Conservation (phyloP, 768 basidiomycete species). For the Xanthoconium stramineum region DNA sequence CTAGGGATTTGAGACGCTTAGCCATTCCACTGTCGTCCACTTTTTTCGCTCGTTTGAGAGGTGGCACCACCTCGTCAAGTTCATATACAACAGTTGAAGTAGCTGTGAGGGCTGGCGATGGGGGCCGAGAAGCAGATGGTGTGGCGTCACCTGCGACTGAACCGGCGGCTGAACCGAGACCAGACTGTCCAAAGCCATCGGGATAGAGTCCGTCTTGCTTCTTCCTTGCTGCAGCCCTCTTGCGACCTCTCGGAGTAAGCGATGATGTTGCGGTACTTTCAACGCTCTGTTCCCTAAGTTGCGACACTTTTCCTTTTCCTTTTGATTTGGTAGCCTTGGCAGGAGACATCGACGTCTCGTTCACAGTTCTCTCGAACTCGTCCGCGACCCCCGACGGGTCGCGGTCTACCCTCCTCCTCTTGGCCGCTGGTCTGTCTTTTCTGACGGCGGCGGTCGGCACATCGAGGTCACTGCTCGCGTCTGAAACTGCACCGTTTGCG, state of each 20-base stretch:
- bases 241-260: constrained; percentile 50
- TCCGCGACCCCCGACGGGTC: constrained; percentile 39
- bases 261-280: constrained; percentile 48
- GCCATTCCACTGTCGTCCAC: constrained; percentile 68
- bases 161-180: constrained; percentile 46
- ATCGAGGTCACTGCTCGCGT: constrained; percentile 59
- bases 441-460: constrained; percentile 33
- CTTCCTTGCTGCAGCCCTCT: constrained; percentile 54
- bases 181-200: constrained; percentile 48
- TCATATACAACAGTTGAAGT: constrained; percentile 66
- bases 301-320: constrained; percentile 49
- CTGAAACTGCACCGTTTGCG: constrained; percentile 48
- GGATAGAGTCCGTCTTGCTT: constrained; percentile 49
- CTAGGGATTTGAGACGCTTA: constrained; percentile 72
- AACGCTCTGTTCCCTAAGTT: constrained; percentile 51
- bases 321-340: constrained; percentile 39
- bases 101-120: constrained; percentile 57
- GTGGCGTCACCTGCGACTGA: constrained; percentile 68
- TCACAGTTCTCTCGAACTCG: constrained; percentile 45
- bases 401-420: constrained; percentile 62
- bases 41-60: constrained; percentile 73
- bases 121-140: constrained; percentile 64
- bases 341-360: constrained; percentile 37
- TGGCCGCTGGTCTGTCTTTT: constrained; percentile 45
- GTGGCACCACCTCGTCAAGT: constrained; percentile 65